These are phyloP conservation scores for Arachnomyces sp. DNA, from an alignment of 2,329 filamentous ascomycete genomes.

Conservation along the genomic window DNA sequence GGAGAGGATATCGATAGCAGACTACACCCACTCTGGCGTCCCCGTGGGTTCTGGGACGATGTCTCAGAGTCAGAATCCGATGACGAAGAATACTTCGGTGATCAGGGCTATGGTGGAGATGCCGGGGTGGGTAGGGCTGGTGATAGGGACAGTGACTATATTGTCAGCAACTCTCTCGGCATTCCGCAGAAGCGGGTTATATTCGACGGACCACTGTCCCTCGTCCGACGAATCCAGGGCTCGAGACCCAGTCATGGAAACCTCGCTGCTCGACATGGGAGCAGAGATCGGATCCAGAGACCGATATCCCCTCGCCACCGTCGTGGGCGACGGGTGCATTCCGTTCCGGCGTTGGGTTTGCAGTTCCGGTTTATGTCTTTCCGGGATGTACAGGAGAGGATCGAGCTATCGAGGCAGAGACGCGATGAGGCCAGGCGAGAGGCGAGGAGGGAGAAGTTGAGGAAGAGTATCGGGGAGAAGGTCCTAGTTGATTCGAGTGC, in stretches of 20 bases:
- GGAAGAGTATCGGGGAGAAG: slow-evolving; percentile 45
- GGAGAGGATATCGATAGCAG: slow-evolving; percentile 39
- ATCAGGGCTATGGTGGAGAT: not conserved
- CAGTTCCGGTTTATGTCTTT: slow-evolving; percentile 45
- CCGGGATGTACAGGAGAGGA: slow-evolving; percentile 40
- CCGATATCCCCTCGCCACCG: slow-evolving; percentile 19
- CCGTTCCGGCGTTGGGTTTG: slow-evolving; percentile 36
- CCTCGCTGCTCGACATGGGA: slow-evolving; percentile 16
- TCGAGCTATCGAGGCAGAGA: slow-evolving; percentile 35
- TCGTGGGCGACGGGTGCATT: slow-evolving; percentile 16
- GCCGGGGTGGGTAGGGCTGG: slow-evolving; percentile 9
- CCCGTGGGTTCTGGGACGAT: slow-evolving; percentile 55
- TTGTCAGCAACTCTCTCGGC: slow-evolving; percentile 50
- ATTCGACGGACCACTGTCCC: slow-evolving; percentile 32
- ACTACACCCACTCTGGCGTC: slow-evolving; percentile 55
- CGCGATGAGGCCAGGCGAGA: slow-evolving; percentile 42
- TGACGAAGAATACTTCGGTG: slow-evolving; percentile 20
- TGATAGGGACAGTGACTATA: slow-evolving; percentile 31
- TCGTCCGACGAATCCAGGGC: slow-evolving; percentile 25
- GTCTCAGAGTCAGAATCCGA: slow-evolving; percentile 37
- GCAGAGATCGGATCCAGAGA: slow-evolving; percentile 13
- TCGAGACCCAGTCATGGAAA: slow-evolving; percentile 15
- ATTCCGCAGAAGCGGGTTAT: slow-evolving; percentile 43
- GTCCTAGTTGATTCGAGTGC: slow-evolving; percentile 30
- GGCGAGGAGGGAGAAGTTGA: slow-evolving; percentile 44